These are phyloP conservation scores for Raddia distichophylla DNA, from an alignment of 176 grass and related monocot genomes.

Conservation along the genomic window DNA sequence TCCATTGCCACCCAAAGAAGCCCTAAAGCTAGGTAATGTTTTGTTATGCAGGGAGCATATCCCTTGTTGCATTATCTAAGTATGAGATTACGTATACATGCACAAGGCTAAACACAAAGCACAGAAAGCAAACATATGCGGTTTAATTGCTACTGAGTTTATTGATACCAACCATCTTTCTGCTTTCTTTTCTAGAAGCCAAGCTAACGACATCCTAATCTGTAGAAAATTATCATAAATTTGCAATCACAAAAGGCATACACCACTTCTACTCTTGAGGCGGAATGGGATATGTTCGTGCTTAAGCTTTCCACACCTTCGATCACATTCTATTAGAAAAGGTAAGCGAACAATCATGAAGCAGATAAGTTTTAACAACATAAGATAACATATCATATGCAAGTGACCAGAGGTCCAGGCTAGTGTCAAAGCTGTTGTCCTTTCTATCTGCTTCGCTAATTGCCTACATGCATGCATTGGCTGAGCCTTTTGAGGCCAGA, in stretches of 20 bases:
- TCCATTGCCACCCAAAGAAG: too few species aligned
- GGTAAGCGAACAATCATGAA: conserved; percentile 32
- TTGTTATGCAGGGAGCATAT: background rate
- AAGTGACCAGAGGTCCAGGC: background rate
- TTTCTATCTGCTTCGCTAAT: conserved; percentile 4
- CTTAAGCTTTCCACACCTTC: conserved; percentile 28
- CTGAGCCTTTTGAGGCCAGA: background rate
- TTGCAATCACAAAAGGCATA: conserved; percentile 30
- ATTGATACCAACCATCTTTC: conserved; percentile 22
- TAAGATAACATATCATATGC: conserved; percentile 41
- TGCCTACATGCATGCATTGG: background rate
- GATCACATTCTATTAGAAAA: conserved; percentile 35
- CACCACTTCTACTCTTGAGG: background rate
- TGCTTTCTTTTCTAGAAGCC: conserved; percentile 19
- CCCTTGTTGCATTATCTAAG: background rate
- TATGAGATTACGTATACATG: background rate
- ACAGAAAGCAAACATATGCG: background rate
- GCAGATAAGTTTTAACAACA: conserved; percentile 39
- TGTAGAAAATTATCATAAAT: conserved; percentile 2
- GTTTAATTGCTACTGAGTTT: conserved; percentile 19
- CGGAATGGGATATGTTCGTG: conserved; percentile 11
- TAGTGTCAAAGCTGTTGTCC: conserved; percentile 29
- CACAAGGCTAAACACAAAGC: background rate
- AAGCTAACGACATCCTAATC: background rate
- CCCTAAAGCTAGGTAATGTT: background rate